Percentiles rank a stretch among this genome's conserved stretches.
phyloP scores from a whole-genome alignment of 2,329 filamentous ascomycete species.

The Emericellopsis cladophorae region DNA sequence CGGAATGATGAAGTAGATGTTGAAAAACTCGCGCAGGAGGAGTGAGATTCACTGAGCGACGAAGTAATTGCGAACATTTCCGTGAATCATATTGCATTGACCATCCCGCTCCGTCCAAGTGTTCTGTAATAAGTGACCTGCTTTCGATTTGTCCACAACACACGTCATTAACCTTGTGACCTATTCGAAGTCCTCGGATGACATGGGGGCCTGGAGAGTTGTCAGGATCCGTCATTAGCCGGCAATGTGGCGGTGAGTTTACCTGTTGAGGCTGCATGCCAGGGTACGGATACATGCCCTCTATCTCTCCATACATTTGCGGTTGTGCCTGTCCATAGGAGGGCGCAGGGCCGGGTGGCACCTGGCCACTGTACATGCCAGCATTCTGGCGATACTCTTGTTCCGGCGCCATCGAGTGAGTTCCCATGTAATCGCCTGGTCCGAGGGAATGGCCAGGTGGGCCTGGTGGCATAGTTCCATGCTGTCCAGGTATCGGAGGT shows the following conservation, averaged over 20 bases:
- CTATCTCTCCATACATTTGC: constrained; percentile 67
- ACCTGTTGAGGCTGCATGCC: constrained; percentile 76
- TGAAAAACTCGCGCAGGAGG: too few species aligned
- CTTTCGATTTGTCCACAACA: too few species aligned
- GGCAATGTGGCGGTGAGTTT: constrained; percentile 18
- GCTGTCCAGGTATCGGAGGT: constrained; percentile 38
- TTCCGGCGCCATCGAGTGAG: constrained; percentile 53
- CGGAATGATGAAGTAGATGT: constrained; percentile 40
- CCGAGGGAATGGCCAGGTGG: constrained; percentile 44
- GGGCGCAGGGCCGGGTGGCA: constrained; percentile 58
- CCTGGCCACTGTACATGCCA: constrained; percentile 71
- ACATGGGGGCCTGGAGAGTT: constrained; percentile 24
- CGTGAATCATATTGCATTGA: too few species aligned
- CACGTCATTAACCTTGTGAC: too few species aligned
- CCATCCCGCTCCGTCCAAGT: too few species aligned
- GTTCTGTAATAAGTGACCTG: too few species aligned
- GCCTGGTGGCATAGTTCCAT: constrained; percentile 37
- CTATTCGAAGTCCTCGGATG: constrained; percentile 26
- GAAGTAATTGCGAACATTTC: too few species aligned
- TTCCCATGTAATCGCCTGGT: constrained; percentile 48
- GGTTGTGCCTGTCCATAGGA: constrained; percentile 68
- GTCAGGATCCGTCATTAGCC: not conserved
- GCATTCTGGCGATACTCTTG: constrained; percentile 70
- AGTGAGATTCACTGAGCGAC: too few species aligned
- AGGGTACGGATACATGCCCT: constrained; percentile 76